These are phyloP conservation scores for Claviceps sp. DNA, from an alignment of 2,329 filamentous ascomycete species.

Conservation along the genomic window DNA sequence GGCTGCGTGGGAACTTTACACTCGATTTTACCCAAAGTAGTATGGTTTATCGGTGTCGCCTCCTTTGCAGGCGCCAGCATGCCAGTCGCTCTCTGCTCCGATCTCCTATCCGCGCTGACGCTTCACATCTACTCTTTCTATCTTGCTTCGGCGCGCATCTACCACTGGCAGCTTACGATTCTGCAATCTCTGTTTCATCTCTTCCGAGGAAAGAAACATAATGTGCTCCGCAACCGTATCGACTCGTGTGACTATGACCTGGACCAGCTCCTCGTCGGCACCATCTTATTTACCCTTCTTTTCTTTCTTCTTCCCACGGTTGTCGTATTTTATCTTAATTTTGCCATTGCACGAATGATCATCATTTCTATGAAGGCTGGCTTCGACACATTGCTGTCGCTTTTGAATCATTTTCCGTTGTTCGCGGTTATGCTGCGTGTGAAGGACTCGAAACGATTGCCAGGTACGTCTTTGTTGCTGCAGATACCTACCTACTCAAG, in stretches of 20 bases:
- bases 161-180: slow-evolving; percentile 96
- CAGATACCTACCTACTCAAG: not conserved
- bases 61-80: slow-evolving; percentile 93
- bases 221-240: slow-evolving; percentile 90
- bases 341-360: slow-evolving; percentile 84
- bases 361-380: slow-evolving; percentile 88
- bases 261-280: slow-evolving; percentile 89
- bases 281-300: slow-evolving; percentile 87
- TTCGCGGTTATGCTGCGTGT: slow-evolving; percentile 93
- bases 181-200: slow-evolving; percentile 96
- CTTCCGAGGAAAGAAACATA: slow-evolving; percentile 95
- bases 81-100: slow-evolving; percentile 91
- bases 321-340: slow-evolving; percentile 91
- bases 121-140: slow-evolving; percentile 98
- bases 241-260: slow-evolving; percentile 98
- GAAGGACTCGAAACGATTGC: slow-evolving; percentile 82
- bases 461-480: slow-evolving; percentile 41
- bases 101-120: slow-evolving; percentile 80
- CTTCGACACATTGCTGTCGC: slow-evolving; percentile 84
- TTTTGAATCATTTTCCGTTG: slow-evolving; percentile 91
- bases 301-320: slow-evolving; percentile 94
- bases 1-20: slow-evolving; percentile 65
- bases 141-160: slow-evolving; percentile 89
- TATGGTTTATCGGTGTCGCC: slow-evolving; percentile 87
- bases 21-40: slow-evolving; percentile 70